Base-by-base conservation (phyloP, 2,329 filamentous ascomycete genomes). In the Macrophomina tecta region DNA sequence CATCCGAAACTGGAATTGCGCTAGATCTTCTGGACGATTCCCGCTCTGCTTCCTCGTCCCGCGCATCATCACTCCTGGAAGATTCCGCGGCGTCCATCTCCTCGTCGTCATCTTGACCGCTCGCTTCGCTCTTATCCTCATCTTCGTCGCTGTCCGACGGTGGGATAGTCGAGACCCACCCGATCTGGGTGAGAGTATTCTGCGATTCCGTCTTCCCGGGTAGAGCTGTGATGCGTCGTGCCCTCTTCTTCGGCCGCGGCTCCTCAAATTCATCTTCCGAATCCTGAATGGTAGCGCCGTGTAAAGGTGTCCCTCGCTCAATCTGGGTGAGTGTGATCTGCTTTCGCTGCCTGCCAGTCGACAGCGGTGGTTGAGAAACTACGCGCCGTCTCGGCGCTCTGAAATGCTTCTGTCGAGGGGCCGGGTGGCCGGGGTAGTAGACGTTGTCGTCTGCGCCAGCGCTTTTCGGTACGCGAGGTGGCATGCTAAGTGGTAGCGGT, bases 141-240 rank as follows among this genome's bases (percentile, higher is more conserved):
- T 66, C 18, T 7, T 66, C 65, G 6, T 67, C 65, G 18, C 52
- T 40, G 18, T 67, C 56, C 6, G 56, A 62, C 5, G 58, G 48
- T 3, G 45, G 48, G 11, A 53, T 48, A 12, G 42, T 48, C 1
- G 48, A 55, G 6, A 63, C 8, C 49, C 49, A 67, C n/a, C 58
- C 65, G 46, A 67, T 67, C 38, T 67, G 65, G 5, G 65, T 67
- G 2, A 67, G 48, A 7, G 65, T 67, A n/a, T 55, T 62, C 23
- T 67, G 65, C 14, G 49, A 58, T 16, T 65, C 34, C 6, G 64
- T 52, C 34, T 66, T 66, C 9, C 28, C 23, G n/a, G 64, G 53
- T 12, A 66, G 42, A 4, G 14, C 18, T 11, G 16, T 34, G 6
- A 28, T 45, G 48, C 62, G 52, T 16, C 53, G 42, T 4, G 42